Percentiles rank a stretch among this genome's conserved stretches.
These are phyloP conservation scores for Populus euphratica DNA, from an alignment of 345 rosid species.

Conservation along the genomic window DNA sequence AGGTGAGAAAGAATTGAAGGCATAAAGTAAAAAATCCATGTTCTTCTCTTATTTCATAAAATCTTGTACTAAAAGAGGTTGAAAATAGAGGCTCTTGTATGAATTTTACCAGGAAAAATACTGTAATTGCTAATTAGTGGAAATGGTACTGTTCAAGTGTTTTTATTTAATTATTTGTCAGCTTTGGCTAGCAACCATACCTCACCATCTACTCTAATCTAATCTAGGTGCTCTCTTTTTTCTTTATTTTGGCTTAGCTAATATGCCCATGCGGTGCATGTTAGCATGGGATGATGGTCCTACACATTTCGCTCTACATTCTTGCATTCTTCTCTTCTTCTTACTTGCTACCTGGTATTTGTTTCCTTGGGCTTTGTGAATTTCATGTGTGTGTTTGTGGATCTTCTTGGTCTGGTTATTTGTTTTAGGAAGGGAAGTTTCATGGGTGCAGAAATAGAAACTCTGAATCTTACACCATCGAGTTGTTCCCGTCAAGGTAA, in stretches of 20 bases:
- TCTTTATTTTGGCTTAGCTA: slow-evolving; percentile 25
- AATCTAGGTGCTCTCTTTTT: neutral
- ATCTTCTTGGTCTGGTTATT: slow-evolving; percentile 24
- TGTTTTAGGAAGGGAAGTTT: slow-evolving; percentile 26
- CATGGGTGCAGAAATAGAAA: slow-evolving; percentile 30
- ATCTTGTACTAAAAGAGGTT: slow-evolving; percentile 25
- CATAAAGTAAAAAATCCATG: slow-evolving; percentile 16
- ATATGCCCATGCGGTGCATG: slow-evolving; percentile 60
- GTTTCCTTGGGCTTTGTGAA: slow-evolving; percentile 5
- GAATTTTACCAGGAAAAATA: slow-evolving; percentile 23
- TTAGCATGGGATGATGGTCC: slow-evolving; percentile 86
- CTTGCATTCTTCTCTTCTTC: slow-evolving; percentile 28
- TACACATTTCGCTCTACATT: slow-evolving; percentile 29
- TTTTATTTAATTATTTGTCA: slow-evolving; percentile 20
- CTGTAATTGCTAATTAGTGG: slow-evolving; percentile 28
- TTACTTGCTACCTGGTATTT: neutral
- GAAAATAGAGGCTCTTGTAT: slow-evolving; percentile 16
- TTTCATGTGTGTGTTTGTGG: slow-evolving; percentile 27
- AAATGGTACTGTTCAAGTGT: slow-evolving; percentile 42
- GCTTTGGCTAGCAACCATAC: slow-evolving; percentile 41
- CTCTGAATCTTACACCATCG: slow-evolving; percentile 10
- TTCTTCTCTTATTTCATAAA: slow-evolving; percentile 39
- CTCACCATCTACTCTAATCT: slow-evolving; percentile 33
- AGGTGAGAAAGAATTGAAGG: slow-evolving; percentile 42
- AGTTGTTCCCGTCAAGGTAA: slow-evolving; percentile 50